Percentiles rank a stretch among this genome's conserved stretches.
Evolutionary conservation across 2,329 filamentous ascomycete species (phyloP).

Genomic region (Penicillium paneum): DNA sequence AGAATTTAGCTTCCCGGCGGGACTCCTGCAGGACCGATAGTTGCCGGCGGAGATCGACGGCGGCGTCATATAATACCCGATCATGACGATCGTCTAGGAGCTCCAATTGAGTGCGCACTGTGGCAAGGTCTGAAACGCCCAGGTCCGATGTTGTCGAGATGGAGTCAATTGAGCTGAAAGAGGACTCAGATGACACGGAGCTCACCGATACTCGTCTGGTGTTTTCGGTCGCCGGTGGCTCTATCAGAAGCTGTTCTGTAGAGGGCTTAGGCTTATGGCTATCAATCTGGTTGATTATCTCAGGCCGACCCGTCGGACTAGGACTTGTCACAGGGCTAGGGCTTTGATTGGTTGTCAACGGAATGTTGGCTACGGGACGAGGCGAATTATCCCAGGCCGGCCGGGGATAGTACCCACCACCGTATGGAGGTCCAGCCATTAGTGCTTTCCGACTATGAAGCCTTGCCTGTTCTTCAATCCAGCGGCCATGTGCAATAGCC

Average conservation of each 20-base stretch:
- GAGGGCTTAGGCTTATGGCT: neutral
- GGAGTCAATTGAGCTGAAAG: constrained; percentile 38
- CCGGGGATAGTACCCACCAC: neutral
- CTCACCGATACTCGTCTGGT: constrained; percentile 29
- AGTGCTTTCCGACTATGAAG: constrained; percentile 26
- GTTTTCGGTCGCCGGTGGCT: constrained; percentile 9
- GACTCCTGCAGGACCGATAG: constrained; percentile 34
- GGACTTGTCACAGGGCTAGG: constrained; percentile 4
- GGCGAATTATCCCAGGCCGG: constrained; percentile 4
- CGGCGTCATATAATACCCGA: constrained; percentile 36
- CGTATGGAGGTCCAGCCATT: neutral
- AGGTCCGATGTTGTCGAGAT: constrained; percentile 39
- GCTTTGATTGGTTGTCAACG: neutral
- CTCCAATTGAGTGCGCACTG: constrained; percentile 35
- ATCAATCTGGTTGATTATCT: neutral
- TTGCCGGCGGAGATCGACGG: constrained; percentile 36
- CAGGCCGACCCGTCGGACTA: neutral
- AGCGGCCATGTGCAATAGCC: constrained; percentile 36
- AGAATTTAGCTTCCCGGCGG: constrained; percentile 30
- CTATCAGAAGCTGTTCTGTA: neutral
- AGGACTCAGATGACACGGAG: constrained; percentile 34
- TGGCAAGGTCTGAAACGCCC: constrained; percentile 35
- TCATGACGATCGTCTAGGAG: constrained; percentile 36
- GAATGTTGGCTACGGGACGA: neutral
- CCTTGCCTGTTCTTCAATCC: constrained; percentile 39